phyloP scores from a whole-genome alignment of 345 rosid species.

The Trapa incisa region DNA sequence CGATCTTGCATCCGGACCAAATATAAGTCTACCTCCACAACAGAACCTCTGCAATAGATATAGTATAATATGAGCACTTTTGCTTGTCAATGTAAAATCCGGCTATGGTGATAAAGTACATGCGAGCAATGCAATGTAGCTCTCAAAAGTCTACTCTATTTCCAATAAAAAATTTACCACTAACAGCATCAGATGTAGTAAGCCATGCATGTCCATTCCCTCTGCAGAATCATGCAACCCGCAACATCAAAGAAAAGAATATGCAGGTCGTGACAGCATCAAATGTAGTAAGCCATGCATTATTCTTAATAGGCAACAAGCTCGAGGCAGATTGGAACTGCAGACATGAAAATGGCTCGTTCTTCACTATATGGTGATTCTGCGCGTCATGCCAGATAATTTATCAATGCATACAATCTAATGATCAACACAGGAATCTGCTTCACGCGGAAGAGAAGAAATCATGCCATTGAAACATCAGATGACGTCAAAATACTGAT shows the following conservation, averaged over 20 bases:
- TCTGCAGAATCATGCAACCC: no score
- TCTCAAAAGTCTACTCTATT: not conserved
- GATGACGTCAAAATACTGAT: not conserved
- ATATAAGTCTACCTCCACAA: conserved; percentile 63
- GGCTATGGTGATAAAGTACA: not conserved
- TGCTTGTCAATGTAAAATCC: not conserved
- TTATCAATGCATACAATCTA: not conserved
- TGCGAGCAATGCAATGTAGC: no score
- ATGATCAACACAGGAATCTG: not conserved
- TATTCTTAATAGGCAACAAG: not conserved
- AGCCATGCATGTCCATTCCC: not conserved
- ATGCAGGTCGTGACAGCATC: no score
- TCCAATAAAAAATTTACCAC: not conserved
- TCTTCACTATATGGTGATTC: no score
- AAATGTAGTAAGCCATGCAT: not conserved
- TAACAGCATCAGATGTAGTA: not conserved
- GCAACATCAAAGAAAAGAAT: no score
- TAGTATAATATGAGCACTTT: not conserved
- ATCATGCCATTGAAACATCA: not conserved
- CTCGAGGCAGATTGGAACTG: not conserved
- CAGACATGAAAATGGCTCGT: no score
- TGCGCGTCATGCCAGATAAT: no score
- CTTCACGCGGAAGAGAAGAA: no score
- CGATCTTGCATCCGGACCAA: conserved; percentile 82
- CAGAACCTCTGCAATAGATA: conserved; percentile 53